A percentile compares a stretch with the other conserved stretches of the same genome.
Conservation (phyloP, 1,139 yeast genomes). For the Zygosaccharomyces sapae region DNA sequence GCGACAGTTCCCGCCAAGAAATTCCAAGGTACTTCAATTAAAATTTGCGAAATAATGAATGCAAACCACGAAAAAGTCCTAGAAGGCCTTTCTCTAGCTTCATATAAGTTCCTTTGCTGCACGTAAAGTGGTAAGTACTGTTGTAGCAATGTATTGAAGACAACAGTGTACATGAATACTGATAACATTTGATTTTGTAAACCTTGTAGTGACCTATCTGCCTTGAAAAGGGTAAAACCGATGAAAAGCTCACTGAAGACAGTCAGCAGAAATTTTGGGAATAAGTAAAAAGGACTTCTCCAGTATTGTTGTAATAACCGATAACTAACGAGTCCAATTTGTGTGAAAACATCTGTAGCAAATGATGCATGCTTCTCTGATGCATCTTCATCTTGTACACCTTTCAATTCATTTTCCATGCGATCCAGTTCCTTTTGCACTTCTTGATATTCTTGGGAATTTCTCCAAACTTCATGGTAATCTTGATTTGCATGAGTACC, state of each 20-base stretch:
- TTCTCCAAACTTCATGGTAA: constrained; percentile 62
- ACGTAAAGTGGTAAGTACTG: constrained; percentile 73
- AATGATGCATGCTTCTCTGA: constrained; percentile 32
- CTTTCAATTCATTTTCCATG: constrained; percentile 45
- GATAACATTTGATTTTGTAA: constrained; percentile 64
- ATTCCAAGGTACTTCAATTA: constrained; percentile 77
- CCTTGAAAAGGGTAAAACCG: constrained; percentile 72
- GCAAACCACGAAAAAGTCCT: constrained; percentile 61
- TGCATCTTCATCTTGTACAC: constrained; percentile 8
- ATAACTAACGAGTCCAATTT: constrained; percentile 48
- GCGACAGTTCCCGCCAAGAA: constrained; percentile 58
- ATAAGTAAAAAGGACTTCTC: constrained; percentile 59
- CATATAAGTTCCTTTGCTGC: constrained; percentile 72
- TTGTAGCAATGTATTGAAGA: constrained; percentile 60
- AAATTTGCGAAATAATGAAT: constrained; percentile 54
- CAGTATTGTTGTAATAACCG: constrained; percentile 57
- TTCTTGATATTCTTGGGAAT: constrained; percentile 50
- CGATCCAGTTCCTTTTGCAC: constrained; percentile 42
- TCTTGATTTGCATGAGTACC: constrained; percentile 64
- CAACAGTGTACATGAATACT: constrained; percentile 58
- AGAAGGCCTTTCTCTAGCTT: constrained; percentile 85
- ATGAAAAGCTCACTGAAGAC: constrained; percentile 54
- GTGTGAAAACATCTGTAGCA: constrained; percentile 47
- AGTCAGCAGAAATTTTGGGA: constrained; percentile 50
- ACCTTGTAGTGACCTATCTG: constrained; percentile 56